phyloP scores from a whole-genome alignment of 179 eudicot genomes.

The Nepenthes alata region DNA sequence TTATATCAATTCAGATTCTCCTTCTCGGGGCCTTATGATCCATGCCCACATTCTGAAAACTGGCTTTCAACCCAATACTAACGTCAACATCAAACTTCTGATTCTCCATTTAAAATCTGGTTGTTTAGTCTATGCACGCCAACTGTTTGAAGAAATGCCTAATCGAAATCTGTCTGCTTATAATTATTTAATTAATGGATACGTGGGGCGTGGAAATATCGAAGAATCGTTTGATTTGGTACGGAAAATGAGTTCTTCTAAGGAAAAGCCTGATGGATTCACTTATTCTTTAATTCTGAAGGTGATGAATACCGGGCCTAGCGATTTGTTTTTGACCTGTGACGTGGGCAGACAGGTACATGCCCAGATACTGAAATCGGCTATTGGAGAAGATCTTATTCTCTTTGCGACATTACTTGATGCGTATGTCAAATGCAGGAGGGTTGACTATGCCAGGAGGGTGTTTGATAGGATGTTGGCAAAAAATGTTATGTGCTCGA shows the following conservation, averaged over 20 bases:
- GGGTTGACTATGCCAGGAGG: slow-evolving; percentile 56
- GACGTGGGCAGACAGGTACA: slow-evolving; percentile 61
- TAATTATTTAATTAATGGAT: slow-evolving; percentile 69
- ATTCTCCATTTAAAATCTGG: slow-evolving; percentile 46
- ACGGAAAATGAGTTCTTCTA: slow-evolving; percentile 22
- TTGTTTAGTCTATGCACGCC: slow-evolving; percentile 40
- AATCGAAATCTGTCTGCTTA: slow-evolving; percentile 55
- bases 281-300: slow-evolving; percentile 72
- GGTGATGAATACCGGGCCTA: slow-evolving; percentile 32
- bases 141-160: slow-evolving; percentile 62
- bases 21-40: slow-evolving; percentile 65
- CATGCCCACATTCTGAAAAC: slow-evolving; percentile 64
- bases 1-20: slow-evolving; percentile 57
- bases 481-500: slow-evolving; percentile 64
- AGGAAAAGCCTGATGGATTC: slow-evolving; percentile 58
- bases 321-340: slow-evolving; percentile 8
- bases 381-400: slow-evolving; percentile 40
- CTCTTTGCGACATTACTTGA: slow-evolving; percentile 57
- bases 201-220: slow-evolving; percentile 32
- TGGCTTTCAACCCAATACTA: slow-evolving; percentile 49
- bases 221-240: slow-evolving; percentile 39
- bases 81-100: slow-evolving; percentile 60
- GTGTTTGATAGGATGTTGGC: slow-evolving; percentile 57
- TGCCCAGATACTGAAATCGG: slow-evolving; percentile 43
- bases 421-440: slow-evolving; percentile 61